Evolutionary conservation across 2,329 filamentous ascomycete species (phyloP), one percentile per base, ranked within the genome.

Genomic region (Pezicula rhizophila): DNA sequence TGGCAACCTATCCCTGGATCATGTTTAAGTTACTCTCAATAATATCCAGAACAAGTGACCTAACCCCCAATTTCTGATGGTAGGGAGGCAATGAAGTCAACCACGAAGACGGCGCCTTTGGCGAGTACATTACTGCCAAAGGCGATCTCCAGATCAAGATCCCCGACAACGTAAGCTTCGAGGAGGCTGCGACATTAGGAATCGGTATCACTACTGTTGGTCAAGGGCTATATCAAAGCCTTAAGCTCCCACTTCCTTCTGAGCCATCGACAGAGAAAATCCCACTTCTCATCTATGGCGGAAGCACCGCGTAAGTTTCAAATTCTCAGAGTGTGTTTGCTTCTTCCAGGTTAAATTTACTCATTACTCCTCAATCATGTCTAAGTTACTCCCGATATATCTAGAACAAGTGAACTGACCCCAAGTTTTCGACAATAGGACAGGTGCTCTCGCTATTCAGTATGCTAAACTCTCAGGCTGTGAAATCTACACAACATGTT

Each of bases 281-380:
- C 38, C 64, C 70, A 0, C 56, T 78, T 15, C 57, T 78, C 11
- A 71, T 78, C 47, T 77, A 77, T 52, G 75, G 74, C 41, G 75
- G 69, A 8, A 73, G 70, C 35, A 76, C 73, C 2, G 74, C 23
- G 23, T 23, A 23, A 23, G 23, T 23, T 4, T 23, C 23, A 23
- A 23, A 23, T 23, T 7, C 4, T 23, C 3, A 23, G 23, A 23
- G 23, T 23, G 6, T 5, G 1, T 5, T 5, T 23, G 23, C 23
- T 5, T 23, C 23, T 23, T 23, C 23, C 6, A 18, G 18, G 3
- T 18, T 18, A 18, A 18, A 23, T 23, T 23, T 23, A 23, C 23
- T 23, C 23, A 23, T 23, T 23, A 23, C 1, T 23, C 23, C 23
- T 23, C 23, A 23, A 23, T 7, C 23, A 23, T 7, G 6, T 23